These are phyloP conservation scores for Lipomyces anomalus DNA, from an alignment of 805 yeast species.

Conservation along the genomic window DNA sequence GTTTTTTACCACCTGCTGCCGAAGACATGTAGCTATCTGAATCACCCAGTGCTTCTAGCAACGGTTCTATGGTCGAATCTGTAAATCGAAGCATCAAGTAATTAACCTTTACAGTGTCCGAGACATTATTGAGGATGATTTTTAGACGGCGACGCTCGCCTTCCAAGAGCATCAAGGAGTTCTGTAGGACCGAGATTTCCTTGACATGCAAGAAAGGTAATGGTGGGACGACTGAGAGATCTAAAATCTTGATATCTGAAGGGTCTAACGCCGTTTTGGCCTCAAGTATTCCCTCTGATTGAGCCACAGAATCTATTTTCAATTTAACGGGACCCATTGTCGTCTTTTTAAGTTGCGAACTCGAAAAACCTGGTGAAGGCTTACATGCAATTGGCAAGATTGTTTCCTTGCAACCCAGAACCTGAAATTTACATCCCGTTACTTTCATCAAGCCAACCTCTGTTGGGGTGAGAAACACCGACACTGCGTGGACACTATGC, in stretches of 20 bases:
- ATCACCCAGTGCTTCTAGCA: constrained; percentile 45
- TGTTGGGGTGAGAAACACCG: constrained; percentile 21
- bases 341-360: constrained; percentile 1
- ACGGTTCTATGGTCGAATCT: constrained; percentile 67
- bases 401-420: constrained; percentile 47
- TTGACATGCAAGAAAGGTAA: constrained; percentile 53
- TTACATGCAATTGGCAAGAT: constrained; percentile 28
- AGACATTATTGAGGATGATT: constrained; percentile 52
- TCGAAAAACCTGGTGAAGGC: constrained; percentile 1
- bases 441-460: constrained; percentile 45
- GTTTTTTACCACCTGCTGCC: too few relatives aligned
- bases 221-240: constrained; percentile 35
- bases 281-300: too few relatives aligned
- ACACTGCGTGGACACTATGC: constrained; percentile 12
- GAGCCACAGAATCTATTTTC: too few relatives aligned
- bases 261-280: too few relatives aligned
- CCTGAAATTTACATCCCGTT: constrained; percentile 45
- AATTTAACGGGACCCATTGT: constrained; percentile 6
- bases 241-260: constrained; percentile 28
- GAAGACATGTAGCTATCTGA: not conserved
- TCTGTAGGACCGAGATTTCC: constrained; percentile 36
- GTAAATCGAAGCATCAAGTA: constrained; percentile 55
- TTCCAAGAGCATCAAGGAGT: constrained; percentile 70
- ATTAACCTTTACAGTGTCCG: constrained; percentile 48
- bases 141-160: constrained; percentile 58